Conservation (phyloP, 129 eudicot species). For the Artemisia tridentata region DNA sequence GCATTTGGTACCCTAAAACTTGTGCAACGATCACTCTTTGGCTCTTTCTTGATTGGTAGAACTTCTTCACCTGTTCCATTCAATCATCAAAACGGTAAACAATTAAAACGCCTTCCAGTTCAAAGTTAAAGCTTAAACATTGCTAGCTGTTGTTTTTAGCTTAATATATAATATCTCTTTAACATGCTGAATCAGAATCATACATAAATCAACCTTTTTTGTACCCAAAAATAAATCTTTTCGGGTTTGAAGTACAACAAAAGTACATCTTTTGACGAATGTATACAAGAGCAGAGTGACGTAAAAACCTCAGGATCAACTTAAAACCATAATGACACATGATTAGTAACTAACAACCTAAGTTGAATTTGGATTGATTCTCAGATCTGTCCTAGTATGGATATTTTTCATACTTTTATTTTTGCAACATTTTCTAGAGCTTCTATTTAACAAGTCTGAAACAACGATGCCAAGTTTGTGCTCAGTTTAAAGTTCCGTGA, state of each 20-base stretch:
- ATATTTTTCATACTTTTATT: no score
- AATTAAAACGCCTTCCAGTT: conserved; percentile 1
- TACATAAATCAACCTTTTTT: neutral
- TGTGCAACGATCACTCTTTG: conserved; percentile 37
- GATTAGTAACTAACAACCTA: neutral
- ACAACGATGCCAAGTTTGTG: no score
- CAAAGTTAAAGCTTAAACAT: neutral
- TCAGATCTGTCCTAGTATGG: no score
- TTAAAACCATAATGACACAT: neutral
- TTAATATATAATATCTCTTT: neutral
- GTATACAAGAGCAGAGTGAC: neutral
- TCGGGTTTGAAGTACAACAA: neutral
- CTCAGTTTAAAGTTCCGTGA: no score
- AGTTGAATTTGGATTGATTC: neutral
- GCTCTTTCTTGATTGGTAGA: conserved; percentile 71
- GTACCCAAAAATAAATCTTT: neutral
- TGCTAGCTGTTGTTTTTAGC: neutral
- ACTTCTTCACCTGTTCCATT: conserved; percentile 57
- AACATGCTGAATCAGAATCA: neutral
- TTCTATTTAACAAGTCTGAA: no score
- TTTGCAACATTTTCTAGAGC: no score
- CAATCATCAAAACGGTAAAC: conserved; percentile 22
- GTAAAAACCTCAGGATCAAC: neutral
- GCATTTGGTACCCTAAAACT: conserved; percentile 64
- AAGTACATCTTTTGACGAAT: neutral